phyloP scores from a whole-genome alignment of 768 basidiomycete species.

The Amyloporia xantha region DNA sequence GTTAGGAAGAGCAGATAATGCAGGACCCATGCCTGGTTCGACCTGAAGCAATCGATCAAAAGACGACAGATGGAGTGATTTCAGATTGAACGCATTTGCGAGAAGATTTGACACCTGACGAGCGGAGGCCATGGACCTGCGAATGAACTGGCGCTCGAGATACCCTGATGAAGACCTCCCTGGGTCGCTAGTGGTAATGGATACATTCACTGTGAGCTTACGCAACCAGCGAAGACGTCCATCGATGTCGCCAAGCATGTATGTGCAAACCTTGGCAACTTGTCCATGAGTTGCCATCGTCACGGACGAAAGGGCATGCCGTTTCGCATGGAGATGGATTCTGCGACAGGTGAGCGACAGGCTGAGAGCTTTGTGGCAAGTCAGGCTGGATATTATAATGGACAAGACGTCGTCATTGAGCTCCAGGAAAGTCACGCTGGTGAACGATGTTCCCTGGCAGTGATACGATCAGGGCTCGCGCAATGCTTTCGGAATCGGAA shows the following conservation, averaged over 20 bases:
- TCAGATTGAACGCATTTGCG: not conserved
- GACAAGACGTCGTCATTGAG: constrained; percentile 4
- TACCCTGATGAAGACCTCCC: too few relatives aligned
- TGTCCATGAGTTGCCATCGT: not conserved
- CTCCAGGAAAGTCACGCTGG: too few relatives aligned
- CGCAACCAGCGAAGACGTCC: not conserved
- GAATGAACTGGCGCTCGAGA: too few relatives aligned
- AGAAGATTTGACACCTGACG: not conserved
- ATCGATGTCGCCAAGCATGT: not conserved
- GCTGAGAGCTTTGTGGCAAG: not conserved
- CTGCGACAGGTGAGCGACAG: not conserved
- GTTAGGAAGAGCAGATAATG: not conserved
- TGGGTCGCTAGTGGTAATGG: not conserved
- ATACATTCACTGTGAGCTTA: not conserved
- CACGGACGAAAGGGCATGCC: not conserved
- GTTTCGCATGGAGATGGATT: constrained; percentile 1
- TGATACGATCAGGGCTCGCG: too few relatives aligned
- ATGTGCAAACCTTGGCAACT: not conserved
- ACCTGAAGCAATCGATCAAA: not conserved
- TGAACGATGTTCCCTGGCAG: too few relatives aligned
- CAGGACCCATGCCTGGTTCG: not conserved
- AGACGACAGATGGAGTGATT: not conserved
- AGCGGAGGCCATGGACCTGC: not conserved
- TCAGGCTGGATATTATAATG: not conserved
- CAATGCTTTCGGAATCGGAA: too few relatives aligned